A percentile compares a stretch with the other conserved stretches of the same genome.
Conservation (phyloP, 2,329 filamentous ascomycete species). For the Colletotrichum godetiae region DNA sequence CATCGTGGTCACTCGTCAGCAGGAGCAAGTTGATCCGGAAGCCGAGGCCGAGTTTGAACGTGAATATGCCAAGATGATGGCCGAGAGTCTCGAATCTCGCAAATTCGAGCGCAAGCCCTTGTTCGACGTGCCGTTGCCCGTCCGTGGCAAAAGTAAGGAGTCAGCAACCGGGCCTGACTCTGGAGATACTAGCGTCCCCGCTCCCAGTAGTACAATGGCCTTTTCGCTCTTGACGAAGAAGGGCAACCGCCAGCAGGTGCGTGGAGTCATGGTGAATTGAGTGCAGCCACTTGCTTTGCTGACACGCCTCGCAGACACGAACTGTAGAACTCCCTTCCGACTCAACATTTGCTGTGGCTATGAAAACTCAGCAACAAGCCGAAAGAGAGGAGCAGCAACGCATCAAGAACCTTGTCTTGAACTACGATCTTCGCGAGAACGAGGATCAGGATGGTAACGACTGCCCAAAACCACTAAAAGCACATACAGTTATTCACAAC, state of each 20-base stretch:
- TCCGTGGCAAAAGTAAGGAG: conserved; percentile 71
- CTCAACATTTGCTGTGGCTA: conserved; percentile 93
- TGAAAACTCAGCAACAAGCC: conserved; percentile 95
- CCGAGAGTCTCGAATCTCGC: conserved; percentile 93
- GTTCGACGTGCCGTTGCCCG: conserved; percentile 97
- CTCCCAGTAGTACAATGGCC: conserved; percentile 77
- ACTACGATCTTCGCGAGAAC: conserved; percentile 90
- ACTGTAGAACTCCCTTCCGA: conserved; percentile 91
- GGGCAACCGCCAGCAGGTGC: conserved; percentile 92
- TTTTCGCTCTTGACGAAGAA: conserved; percentile 96
- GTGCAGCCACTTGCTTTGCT: conserved; percentile 17
- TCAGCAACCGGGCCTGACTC: conserved; percentile 29
- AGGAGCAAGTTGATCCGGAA: conserved; percentile 91
- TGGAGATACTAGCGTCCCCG: conserved; percentile 25
- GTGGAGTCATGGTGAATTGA: neutral
- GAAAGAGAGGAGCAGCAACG: conserved; percentile 97
- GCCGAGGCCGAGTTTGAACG: conserved; percentile 97
- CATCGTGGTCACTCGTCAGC: conserved; percentile 90
- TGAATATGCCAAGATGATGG: conserved; percentile 98
- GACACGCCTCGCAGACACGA: conserved; percentile 71
- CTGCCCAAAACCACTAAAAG: conserved; percentile 53
- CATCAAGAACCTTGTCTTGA: conserved; percentile 97
- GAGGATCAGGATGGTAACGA: conserved; percentile 83
- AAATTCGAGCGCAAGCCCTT: conserved; percentile 95
- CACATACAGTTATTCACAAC: conserved; percentile 63